These are phyloP conservation scores for Colletotrichum higginsianum DNA, from an alignment of 2,329 filamentous ascomycete species.

Conservation along the genomic window DNA sequence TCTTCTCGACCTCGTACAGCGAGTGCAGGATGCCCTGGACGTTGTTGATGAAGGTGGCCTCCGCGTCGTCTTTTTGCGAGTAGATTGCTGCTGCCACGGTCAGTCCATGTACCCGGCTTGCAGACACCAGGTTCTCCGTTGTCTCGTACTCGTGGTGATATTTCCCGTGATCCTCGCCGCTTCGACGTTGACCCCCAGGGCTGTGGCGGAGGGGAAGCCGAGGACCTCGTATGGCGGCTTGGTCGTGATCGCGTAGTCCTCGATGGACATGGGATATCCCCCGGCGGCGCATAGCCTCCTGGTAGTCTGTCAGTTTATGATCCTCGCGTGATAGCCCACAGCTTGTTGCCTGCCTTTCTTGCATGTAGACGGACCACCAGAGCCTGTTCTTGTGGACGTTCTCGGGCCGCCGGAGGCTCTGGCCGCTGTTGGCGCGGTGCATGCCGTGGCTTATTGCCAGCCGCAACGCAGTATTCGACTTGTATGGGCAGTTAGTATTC, in stretches of 20 bases:
- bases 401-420: conserved; percentile 12
- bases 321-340: no score
- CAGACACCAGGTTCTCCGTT: no score
- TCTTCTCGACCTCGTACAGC: conserved; percentile 28
- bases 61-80: conserved; percentile 5
- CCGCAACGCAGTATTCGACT: conserved; percentile 28
- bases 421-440: neutral
- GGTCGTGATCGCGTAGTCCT: conserved; percentile 28
- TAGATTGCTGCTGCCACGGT: conserved; percentile 11
- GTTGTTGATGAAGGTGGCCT: conserved; percentile 18
- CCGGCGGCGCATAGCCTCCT: conserved; percentile 36
- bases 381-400: conserved; percentile 27
- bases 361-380: conserved; percentile 42
- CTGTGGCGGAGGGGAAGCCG: conserved; percentile 29
- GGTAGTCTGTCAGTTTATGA: neutral
- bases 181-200: conserved; percentile 22
- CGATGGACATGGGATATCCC: conserved; percentile 34
- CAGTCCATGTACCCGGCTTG: neutral
- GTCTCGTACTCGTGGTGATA: conserved; percentile 20
- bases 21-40: conserved; percentile 24
- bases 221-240: conserved; percentile 16
- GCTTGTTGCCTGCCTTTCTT: conserved; percentile 21
- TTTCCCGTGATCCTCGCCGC: conserved; percentile 30
- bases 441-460: conserved; percentile 33
- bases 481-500: neutral